Conservation (phyloP, 2,329 filamentous ascomycete species). For the Aspergillus eucalypticola region DNA sequence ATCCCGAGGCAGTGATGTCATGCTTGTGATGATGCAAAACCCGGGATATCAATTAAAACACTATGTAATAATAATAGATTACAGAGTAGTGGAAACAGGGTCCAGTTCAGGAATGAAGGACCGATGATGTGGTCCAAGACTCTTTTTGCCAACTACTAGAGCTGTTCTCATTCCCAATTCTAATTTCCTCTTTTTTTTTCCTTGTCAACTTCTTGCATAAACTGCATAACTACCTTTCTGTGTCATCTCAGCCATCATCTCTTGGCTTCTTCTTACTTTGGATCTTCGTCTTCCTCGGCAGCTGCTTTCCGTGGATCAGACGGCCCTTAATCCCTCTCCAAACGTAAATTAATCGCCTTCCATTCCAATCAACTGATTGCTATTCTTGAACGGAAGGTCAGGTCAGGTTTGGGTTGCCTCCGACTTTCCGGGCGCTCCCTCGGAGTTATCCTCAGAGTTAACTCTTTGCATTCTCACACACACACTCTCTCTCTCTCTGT, state of each 20-base stretch:
- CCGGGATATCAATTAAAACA: too few relatives aligned
- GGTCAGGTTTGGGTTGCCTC: neutral
- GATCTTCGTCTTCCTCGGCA: neutral
- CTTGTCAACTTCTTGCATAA: neutral
- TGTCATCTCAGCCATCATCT: neutral
- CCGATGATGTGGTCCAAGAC: conserved; percentile 9
- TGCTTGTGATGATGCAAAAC: conserved; percentile 1
- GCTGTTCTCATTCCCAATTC: neutral
- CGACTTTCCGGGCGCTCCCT: neutral
- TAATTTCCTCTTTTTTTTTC: neutral
- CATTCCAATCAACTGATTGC: neutral
- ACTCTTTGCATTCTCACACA: neutral
- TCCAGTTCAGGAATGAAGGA: neutral
- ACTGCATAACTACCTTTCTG: neutral
- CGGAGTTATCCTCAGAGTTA: neutral
- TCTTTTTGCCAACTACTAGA: neutral
- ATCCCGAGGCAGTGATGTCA: neutral
- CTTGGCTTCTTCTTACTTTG: neutral
- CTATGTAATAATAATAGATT: neutral
- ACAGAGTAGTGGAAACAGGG: neutral
- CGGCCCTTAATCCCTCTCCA: neutral
- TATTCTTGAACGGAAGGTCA: too few relatives aligned
- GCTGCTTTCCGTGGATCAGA: neutral
- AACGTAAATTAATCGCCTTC: neutral
- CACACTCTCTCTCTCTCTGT: neutral